phyloP scores from a whole-genome alignment of 352 stramenopile genomes.

The Globisporangium radiosum region DNA sequence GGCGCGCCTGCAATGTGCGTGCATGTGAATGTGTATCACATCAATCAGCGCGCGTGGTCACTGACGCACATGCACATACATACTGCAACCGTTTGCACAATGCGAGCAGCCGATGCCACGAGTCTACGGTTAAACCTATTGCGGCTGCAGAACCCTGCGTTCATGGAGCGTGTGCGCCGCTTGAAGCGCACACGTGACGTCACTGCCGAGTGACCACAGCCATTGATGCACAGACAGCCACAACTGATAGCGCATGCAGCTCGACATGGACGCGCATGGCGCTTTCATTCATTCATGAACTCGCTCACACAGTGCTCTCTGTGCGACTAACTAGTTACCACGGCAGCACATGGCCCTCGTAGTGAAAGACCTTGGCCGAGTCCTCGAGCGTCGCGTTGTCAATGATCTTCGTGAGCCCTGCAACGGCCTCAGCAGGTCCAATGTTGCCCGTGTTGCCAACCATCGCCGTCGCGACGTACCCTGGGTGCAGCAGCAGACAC shows the following conservation, averaged over 20 bases:
- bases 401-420: slow-evolving; percentile 44
- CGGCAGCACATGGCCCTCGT: slow-evolving; percentile 40
- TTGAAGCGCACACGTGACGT: not conserved
- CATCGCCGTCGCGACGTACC: slow-evolving; percentile 60
- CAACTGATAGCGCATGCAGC: not conserved
- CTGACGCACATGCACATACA: not conserved
- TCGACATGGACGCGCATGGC: not conserved
- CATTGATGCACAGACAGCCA: no score
- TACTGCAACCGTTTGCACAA: not conserved
- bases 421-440: slow-evolving; percentile 36
- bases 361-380: slow-evolving; percentile 45
- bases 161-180: slow-evolving; percentile 10
- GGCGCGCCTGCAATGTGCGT: not conserved
- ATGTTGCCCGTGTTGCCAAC: slow-evolving; percentile 37
- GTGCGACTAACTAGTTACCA: slow-evolving; percentile 25
- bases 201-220: no score
- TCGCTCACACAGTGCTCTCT: not conserved
- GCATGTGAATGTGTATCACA: not conserved
- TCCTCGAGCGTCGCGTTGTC: slow-evolving; percentile 43
- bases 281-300: no score
- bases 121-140: slow-evolving; percentile 11
- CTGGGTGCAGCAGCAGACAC: slow-evolving; percentile 50
- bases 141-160: slow-evolving; percentile 12
- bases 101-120: slow-evolving; percentile 7
- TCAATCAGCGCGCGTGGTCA: not conserved